Evolutionary conservation across 768 basidiomycete genomes (phyloP), one percentile per base, ranked within the genome.

Genomic region (Epithele typhae): DNA sequence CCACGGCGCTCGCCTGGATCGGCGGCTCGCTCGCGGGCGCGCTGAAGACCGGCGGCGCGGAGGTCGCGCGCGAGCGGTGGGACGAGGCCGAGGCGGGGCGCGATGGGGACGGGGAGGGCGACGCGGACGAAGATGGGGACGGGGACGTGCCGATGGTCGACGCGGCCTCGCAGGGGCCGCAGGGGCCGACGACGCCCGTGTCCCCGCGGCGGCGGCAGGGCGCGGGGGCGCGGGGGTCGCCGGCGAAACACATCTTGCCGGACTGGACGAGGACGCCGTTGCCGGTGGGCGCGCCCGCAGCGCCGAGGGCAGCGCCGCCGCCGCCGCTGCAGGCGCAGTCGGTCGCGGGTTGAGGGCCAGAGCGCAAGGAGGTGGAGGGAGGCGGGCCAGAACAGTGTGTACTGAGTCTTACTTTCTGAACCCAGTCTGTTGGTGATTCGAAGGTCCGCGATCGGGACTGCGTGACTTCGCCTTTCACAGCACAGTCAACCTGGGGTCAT

Each of bases 1-100:
- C 92, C 1, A 81, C 83, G 1, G 73, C 82, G 25, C 72, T 94
- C 67, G 76, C 85, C 0, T 99, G 95, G 95, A 82, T 99, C 10
- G 95, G 95, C 4, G 95, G 92, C 0, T 92, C 90, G 18, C 62
- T 98, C 17, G 91, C 93, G 2, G 95, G 94, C 86, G 76, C 89
- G 7, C 71, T 96, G 39, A 95, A 96, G 65, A 91, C 86, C 0
- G 88, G 89, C 3, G 92, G 90, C 0, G 76, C 74, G 3, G 93
- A 95, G 60, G 76, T 96, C 7, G 60, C 81, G 40, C 73, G 92
- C 33, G 93, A 95, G 60, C 79, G 78, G 49, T 96, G 90, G 87
- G 92, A 96, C 55, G 85, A 88, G 59, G 76, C 73, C 18, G 78
- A 77, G 25, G 51, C 56, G 38, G 58, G 63, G 30, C 61, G 65